A percentile compares a stretch with the other conserved stretches of the same genome.
These are phyloP conservation scores for Goniomonas avonlea DNA, from an alignment of 78 protist genomes.

Conservation along the genomic window DNA sequence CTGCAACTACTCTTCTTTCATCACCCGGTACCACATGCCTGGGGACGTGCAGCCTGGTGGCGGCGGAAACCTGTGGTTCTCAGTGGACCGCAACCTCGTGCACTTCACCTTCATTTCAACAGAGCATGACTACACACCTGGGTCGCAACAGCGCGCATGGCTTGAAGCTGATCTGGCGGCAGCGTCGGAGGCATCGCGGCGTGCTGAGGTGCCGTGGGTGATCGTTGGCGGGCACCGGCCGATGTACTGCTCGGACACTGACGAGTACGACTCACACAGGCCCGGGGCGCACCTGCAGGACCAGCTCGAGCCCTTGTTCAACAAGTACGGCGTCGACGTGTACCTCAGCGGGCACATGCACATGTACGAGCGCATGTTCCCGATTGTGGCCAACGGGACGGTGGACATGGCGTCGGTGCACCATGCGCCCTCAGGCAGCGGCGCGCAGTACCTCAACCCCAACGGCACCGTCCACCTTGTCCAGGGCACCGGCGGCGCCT, in stretches of 20 bases:
- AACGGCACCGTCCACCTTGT: not conserved
- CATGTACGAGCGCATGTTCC: constrained; percentile 6
- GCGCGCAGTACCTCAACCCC: constrained; percentile 14
- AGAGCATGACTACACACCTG: constrained; percentile 4
- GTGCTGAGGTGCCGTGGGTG: constrained; percentile 39
- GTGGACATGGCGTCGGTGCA: too few species aligned
- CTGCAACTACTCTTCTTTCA: constrained; percentile 2
- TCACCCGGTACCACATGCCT: constrained; percentile 32
- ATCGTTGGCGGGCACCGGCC: constrained; percentile 40
- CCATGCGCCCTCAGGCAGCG: not conserved
- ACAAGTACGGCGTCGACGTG: constrained; percentile 27
- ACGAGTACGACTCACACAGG: too few species aligned
- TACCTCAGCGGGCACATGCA: constrained; percentile 28
- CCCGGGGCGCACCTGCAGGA: not conserved
- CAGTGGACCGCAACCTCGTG: constrained; percentile 26
- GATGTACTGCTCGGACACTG: constrained; percentile 21
- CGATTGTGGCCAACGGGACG: too few species aligned
- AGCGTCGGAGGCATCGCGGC: constrained; percentile 23
- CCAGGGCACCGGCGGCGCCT: constrained; percentile 20
- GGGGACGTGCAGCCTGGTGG: not conserved
- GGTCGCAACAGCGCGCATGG: too few species aligned
- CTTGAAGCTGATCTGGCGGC: not conserved
- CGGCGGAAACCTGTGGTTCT: constrained; percentile 18
- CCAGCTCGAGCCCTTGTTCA: constrained; percentile 9
- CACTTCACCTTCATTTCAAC: constrained; percentile 30